phyloP scores from a whole-genome alignment of 2,329 filamentous ascomycete species.

The Daldinia eschscholtzii region DNA sequence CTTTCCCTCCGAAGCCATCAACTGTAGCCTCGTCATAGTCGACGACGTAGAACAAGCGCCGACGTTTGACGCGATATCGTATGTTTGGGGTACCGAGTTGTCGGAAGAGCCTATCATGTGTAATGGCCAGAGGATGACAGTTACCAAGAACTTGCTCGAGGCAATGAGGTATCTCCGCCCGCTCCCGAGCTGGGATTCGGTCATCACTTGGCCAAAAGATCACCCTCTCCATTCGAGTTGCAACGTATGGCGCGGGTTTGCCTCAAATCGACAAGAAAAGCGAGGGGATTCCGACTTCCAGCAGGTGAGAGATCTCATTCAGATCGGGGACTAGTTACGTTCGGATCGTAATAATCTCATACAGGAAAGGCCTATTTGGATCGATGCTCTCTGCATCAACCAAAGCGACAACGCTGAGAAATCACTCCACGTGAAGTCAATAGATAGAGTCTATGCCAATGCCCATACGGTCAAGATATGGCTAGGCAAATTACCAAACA shows the following conservation, averaged over 20 bases:
- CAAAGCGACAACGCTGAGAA: constrained; percentile 34
- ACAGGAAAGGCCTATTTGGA: constrained; percentile 29
- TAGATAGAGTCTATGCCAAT: constrained; percentile 29
- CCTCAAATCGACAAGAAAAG: constrained; percentile 39
- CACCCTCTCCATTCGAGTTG: constrained; percentile 38
- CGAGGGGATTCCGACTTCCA: constrained; percentile 24
- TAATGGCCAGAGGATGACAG: constrained; percentile 37
- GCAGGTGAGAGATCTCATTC: constrained; percentile 10
- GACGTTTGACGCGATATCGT: constrained; percentile 42
- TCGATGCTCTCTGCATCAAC: constrained; percentile 42
- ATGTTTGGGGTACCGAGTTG: constrained; percentile 39
- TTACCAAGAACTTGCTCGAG: constrained; percentile 39
- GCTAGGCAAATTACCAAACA: constrained; percentile 27
- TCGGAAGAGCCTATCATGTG: constrained; percentile 40
- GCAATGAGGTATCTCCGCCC: constrained; percentile 42
- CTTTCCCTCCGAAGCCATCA: constrained; percentile 41
- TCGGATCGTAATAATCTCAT: neutral
- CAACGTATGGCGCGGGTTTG: constrained; percentile 37
- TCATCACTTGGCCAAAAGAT: constrained; percentile 32
- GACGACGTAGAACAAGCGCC: constrained; percentile 33
- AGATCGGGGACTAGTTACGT: neutral
- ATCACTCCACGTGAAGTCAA: constrained; percentile 35
- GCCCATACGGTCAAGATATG: constrained; percentile 37
- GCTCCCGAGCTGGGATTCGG: constrained; percentile 39
- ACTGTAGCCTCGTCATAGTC: constrained; percentile 34